These are phyloP conservation scores for Nakaseomyces sp. DNA, from an alignment of 1,139 yeast genomes.

Conservation along the genomic window DNA sequence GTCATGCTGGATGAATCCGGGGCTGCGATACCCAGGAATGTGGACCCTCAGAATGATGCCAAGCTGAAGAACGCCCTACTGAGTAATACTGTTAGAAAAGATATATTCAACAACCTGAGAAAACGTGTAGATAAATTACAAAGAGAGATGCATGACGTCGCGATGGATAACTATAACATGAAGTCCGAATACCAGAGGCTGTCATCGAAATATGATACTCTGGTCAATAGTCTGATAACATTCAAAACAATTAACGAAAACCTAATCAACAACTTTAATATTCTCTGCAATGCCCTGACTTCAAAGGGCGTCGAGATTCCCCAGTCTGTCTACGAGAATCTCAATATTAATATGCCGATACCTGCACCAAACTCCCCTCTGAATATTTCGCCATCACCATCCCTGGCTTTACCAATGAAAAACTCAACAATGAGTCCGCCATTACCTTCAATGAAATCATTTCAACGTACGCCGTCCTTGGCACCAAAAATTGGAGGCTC, in stretches of 20 bases:
- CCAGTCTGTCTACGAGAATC: constrained; percentile 29
- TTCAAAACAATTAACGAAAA: constrained; percentile 51
- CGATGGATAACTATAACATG: constrained; percentile 36
- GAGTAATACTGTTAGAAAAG: constrained; percentile 22
- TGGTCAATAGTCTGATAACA: constrained; percentile 51
- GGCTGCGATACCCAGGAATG: neutral
- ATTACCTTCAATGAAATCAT: constrained; percentile 6
- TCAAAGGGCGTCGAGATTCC: constrained; percentile 64
- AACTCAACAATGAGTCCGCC: constrained; percentile 11
- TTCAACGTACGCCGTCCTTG: constrained; percentile 5
- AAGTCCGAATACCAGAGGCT: constrained; percentile 39
- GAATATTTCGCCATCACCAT: constrained; percentile 1
- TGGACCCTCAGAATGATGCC: constrained; percentile 1
- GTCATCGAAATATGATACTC: constrained; percentile 52
- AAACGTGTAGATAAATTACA: constrained; percentile 33
- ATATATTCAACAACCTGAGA: constrained; percentile 21
- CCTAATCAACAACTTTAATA: constrained; percentile 43
- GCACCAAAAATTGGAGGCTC: neutral
- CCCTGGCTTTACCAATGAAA: neutral
- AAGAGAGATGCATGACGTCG: constrained; percentile 39
- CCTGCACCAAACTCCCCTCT: constrained; percentile 1
- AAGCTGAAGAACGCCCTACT: constrained; percentile 10
- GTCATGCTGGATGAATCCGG: constrained; percentile 7
- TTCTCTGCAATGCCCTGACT: constrained; percentile 41
- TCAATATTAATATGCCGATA: constrained; percentile 14